Conservation (phyloP, 441 rosid species). For the Adansonia gregorii region DNA sequence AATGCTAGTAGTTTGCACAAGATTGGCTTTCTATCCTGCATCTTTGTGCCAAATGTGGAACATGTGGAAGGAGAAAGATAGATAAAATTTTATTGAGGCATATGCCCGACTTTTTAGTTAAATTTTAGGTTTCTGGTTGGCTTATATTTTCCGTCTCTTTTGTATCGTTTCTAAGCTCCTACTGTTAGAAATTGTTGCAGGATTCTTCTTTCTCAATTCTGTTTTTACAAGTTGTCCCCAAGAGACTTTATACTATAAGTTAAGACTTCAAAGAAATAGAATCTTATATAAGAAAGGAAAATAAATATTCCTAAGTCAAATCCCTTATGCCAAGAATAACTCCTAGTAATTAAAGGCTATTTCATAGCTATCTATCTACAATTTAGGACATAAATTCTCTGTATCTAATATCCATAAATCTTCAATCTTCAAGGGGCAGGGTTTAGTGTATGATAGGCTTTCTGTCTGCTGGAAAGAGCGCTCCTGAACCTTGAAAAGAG, state of each 20-base stretch:
- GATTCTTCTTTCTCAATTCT: too few relatives aligned
- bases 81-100: not conserved
- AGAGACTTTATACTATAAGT: too few relatives aligned
- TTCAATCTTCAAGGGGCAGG: not conserved
- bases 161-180: slow-evolving; percentile 6
- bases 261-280: too few relatives aligned
- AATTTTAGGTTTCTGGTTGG: not conserved
- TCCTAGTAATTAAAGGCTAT: too few relatives aligned
- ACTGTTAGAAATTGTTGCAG: too few relatives aligned
- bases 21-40: slow-evolving; percentile 4
- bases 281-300: too few relatives aligned
- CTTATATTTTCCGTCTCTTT: not conserved
- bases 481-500: not conserved
- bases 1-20: not conserved
- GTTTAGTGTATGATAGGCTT: not conserved
- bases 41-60: not conserved
- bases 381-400: too few relatives aligned
- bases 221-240: too few relatives aligned
- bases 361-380: too few relatives aligned
- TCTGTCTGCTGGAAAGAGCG: not conserved
- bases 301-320: too few relatives aligned
- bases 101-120: not conserved
- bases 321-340: too few relatives aligned
- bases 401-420: not conserved
- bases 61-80: not conserved